A percentile compares a stretch with the other conserved stretches of the same genome.
Evolutionary conservation across 2,329 filamentous ascomycete species (phyloP).

Genomic region (Coleophoma eucalyptorum): DNA sequence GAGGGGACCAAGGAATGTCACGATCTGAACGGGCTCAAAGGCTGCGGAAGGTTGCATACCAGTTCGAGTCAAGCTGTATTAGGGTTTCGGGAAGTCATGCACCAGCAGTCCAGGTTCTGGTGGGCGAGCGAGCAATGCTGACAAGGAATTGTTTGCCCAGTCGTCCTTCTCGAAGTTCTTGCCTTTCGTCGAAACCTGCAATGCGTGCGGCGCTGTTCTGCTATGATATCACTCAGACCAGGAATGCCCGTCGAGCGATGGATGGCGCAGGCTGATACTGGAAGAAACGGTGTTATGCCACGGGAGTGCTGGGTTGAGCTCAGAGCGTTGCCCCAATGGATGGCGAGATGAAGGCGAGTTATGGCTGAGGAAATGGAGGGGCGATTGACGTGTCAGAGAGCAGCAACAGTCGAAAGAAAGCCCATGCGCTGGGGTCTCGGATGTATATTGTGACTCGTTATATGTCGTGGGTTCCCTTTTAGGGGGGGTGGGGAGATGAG

Average conservation of each 20-base stretch:
- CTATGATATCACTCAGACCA: slow-evolving; percentile 5
- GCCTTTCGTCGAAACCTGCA: not conserved
- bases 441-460: slow-evolving; percentile 8
- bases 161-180: too few relatives aligned
- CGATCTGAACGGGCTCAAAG: slow-evolving; percentile 6
- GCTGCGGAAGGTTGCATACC: slow-evolving; percentile 19
- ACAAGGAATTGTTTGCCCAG: not conserved
- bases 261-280: slow-evolving; percentile 1
- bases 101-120: slow-evolving; percentile 11
- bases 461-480: not conserved
- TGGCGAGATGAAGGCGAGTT: too few relatives aligned
- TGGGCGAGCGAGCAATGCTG: slow-evolving; percentile 13
- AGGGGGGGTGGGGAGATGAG: not conserved
- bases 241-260: slow-evolving; percentile 3
- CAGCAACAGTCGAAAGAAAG: slow-evolving; percentile 12
- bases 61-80: slow-evolving; percentile 11
- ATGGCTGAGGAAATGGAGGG: slow-evolving; percentile 12
- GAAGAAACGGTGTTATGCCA: slow-evolving; percentile 7
- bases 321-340: not conserved
- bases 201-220: slow-evolving; percentile 1
- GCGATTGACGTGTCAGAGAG: slow-evolving; percentile 19
- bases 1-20: slow-evolving; percentile 20
- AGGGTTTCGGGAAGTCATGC: slow-evolving; percentile 22
- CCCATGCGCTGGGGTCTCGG: slow-evolving; percentile 23
- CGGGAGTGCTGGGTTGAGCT: slow-evolving; percentile 2